These are phyloP conservation scores for Pichia sp. DNA, from an alignment of 1,139 yeast species.

Conservation along the genomic window DNA sequence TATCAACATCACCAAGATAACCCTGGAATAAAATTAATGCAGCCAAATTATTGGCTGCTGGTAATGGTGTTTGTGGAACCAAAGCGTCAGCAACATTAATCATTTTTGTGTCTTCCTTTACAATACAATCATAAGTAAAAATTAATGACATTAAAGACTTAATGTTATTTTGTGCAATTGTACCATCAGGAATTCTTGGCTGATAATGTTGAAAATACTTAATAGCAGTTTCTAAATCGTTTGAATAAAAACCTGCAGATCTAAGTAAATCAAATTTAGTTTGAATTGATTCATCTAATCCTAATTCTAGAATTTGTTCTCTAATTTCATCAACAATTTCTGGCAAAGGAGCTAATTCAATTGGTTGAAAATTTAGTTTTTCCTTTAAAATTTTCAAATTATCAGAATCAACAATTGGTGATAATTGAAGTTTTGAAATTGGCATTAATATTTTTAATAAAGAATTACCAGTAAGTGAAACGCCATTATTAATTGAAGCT, in stretches of 20 bases:
- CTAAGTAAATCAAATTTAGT: slow-evolving; percentile 25
- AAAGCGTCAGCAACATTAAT: slow-evolving; percentile 44
- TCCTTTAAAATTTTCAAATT: slow-evolving; percentile 10
- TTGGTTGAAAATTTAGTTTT: slow-evolving; percentile 1
- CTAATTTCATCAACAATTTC: slow-evolving; percentile 16
- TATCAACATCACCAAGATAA: slow-evolving; percentile 37
- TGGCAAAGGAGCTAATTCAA: slow-evolving; percentile 11
- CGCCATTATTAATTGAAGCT: slow-evolving; percentile 15
- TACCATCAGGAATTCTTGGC: slow-evolving; percentile 28
- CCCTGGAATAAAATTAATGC: slow-evolving; percentile 43
- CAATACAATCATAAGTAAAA: slow-evolving; percentile 39
- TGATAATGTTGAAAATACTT: slow-evolving; percentile 45
- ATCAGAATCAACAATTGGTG: slow-evolving; percentile 11
- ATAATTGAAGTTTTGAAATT: slow-evolving; percentile 18
- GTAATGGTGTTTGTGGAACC: slow-evolving; percentile 32
- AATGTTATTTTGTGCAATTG: slow-evolving; percentile 34
- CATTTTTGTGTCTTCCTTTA: slow-evolving; percentile 30
- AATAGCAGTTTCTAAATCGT: slow-evolving; percentile 37
- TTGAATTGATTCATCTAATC: slow-evolving; percentile 17
- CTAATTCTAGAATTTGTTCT: slow-evolving; percentile 16
- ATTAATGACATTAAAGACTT: slow-evolving; percentile 33
- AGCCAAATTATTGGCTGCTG: slow-evolving; percentile 39
- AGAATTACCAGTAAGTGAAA: slow-evolving; percentile 15
- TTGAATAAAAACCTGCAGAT: slow-evolving; percentile 23
- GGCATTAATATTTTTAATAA: slow-evolving; percentile 19